Base-by-base conservation (phyloP, 805 yeast genomes). In the Schizosaccharomyces octosporus region DNA sequence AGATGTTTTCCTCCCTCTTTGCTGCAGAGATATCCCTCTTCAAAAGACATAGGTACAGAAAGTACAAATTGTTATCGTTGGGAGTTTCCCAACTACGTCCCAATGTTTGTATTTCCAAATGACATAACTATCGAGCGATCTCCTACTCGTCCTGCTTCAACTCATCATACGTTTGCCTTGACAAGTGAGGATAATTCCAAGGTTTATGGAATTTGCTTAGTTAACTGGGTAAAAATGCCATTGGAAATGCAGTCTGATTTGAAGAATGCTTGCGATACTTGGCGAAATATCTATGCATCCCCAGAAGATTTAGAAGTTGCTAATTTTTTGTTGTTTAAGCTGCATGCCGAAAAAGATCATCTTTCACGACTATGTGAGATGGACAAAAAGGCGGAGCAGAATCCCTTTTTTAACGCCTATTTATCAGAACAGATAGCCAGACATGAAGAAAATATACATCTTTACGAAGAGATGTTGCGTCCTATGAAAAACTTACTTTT, bases 41-140 rank as follows among this genome's bases (percentile, higher is more conserved):
- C 43, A 15, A 63, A 62, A 11, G 51, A 45, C 11, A 15, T 45
- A 45, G 27, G n/a, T 9, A 55, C 42, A 11, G 48, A 55, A 29
- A 32, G 4, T n/a, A 13, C 31, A 9, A 36, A 7, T 9, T 27
- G 39, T 1, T 32, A 21, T 13, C 61, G 65, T 21, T 65, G 65
- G 13, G 60, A 54, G 13, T 42, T 64, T 60, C 66, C 66, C 2
- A 63, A 62, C 4, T 64, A 62, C 51, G 63, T 64, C 31, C 66
- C 66, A 15, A 64, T 64, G 66, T 64, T 64, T 63, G 64, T 64
- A 7, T 64, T 64, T 51, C 66, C 66, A 11, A 62, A 62, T 59
- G 66, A 64, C 36, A 54, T 64, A 6, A 62, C 58, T 24, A 61
- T 64, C 24, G 31, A 60, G 29, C 60, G 59, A 7, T 57, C 66